Evolutionary conservation across 306 rosid species (phyloP).

Genomic region (Inga oerstediana): DNA sequence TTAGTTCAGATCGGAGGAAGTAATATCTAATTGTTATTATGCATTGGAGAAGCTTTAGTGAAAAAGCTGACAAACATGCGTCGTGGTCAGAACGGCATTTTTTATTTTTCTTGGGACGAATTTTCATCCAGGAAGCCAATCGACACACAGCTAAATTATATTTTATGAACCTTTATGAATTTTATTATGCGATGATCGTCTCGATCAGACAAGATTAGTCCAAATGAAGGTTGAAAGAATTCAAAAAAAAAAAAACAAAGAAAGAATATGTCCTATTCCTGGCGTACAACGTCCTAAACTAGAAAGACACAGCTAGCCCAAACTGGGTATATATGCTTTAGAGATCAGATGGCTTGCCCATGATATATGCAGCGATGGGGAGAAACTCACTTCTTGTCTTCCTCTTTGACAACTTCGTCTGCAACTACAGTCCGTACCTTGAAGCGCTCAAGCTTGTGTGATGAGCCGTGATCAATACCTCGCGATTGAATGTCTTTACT

Average conservation of each 20-base stretch:
- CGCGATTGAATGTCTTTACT: not conserved
- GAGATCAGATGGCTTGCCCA: not conserved
- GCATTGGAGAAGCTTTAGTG: no score
- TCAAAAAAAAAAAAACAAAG: not conserved
- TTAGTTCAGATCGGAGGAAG: no score
- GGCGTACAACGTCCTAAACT: not conserved
- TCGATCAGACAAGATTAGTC: not conserved
- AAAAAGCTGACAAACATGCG: not conserved
- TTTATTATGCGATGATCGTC: not conserved
- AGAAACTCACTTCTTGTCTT: not conserved
- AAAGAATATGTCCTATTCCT: not conserved
- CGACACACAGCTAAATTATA: not conserved
- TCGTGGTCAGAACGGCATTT: not conserved
- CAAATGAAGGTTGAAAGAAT: not conserved
- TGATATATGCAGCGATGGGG: not conserved
- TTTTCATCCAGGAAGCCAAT: not conserved
- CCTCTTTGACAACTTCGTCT: not conserved
- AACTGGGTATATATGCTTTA: not conserved
- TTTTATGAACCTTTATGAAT: not conserved
- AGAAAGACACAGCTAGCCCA: not conserved
- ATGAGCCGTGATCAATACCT: not conserved
- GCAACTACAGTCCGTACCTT: slow-evolving; percentile 11
- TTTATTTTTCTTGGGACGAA: not conserved
- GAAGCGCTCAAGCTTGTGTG: slow-evolving; percentile 11
- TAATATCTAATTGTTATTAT: no score